Evolutionary conservation across 2,329 filamentous ascomycete genomes (phyloP).

Genomic region (Epichloe bromicola): DNA sequence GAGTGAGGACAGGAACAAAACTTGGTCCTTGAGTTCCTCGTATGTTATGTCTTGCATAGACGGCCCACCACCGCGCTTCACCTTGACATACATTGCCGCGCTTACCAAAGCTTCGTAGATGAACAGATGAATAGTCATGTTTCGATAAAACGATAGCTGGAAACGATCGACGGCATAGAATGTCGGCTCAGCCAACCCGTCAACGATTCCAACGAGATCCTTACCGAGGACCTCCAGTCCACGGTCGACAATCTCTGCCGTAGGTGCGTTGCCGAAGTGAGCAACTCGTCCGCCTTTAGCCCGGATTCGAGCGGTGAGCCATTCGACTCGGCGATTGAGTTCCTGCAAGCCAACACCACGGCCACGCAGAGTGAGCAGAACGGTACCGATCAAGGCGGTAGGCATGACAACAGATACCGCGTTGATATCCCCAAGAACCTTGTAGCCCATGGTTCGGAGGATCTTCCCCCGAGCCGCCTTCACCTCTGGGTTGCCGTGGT

Average conservation of each 20-base stretch:
- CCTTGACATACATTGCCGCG: slow-evolving; percentile 75
- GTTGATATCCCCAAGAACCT: slow-evolving; percentile 89
- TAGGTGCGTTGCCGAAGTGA: slow-evolving; percentile 73
- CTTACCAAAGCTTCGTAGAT: slow-evolving; percentile 87
- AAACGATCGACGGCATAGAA: slow-evolving; percentile 94
- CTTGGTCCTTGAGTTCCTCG: slow-evolving; percentile 59
- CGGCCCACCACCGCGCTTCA: slow-evolving; percentile 83
- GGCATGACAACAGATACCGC: slow-evolving; percentile 96
- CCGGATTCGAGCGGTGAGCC: slow-evolving; percentile 70
- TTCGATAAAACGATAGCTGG: slow-evolving; percentile 94
- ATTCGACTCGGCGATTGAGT: slow-evolving; percentile 74
- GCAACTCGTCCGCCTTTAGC: slow-evolving; percentile 86
- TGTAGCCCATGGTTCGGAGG: slow-evolving; percentile 78
- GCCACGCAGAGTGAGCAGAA: slow-evolving; percentile 79
- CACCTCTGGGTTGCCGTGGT: slow-evolving; percentile 34
- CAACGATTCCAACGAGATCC: slow-evolving; percentile 69
- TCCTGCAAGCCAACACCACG: slow-evolving; percentile 83
- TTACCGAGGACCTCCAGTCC: slow-evolving; percentile 86
- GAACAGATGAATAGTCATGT: slow-evolving; percentile 98
- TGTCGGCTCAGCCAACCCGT: slow-evolving; percentile 75
- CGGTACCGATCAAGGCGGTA: slow-evolving; percentile 87
- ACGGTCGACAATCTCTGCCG: slow-evolving; percentile 72
- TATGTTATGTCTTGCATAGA: slow-evolving; percentile 69
- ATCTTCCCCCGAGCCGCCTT: slow-evolving; percentile 50
- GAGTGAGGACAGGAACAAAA: slow-evolving; percentile 79